These are phyloP conservation scores for Stygiomarasmius scandens DNA, from an alignment of 1,284 basidiomycete species.

Conservation along the genomic window DNA sequence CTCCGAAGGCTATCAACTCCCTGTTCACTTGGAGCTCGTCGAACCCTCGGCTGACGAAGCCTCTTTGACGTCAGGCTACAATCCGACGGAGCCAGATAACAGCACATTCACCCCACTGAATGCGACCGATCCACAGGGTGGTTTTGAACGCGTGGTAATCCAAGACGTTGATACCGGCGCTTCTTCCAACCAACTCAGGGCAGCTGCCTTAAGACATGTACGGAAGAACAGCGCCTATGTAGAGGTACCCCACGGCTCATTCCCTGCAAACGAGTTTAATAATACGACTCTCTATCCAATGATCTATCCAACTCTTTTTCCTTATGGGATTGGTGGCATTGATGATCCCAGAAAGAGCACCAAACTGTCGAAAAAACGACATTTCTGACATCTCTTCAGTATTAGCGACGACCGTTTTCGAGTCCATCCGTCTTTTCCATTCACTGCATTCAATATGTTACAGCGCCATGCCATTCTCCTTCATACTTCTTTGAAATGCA, in stretches of 20 bases:
- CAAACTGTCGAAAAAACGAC: neutral
- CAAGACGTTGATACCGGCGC: neutral
- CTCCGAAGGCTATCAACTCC: neutral
- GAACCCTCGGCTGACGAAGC: neutral
- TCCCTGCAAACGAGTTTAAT: neutral
- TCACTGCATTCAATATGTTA: constrained; percentile 8
- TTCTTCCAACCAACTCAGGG: neutral
- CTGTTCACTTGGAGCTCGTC: constrained; percentile 2
- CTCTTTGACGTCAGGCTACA: neutral
- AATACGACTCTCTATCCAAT: constrained; percentile 3
- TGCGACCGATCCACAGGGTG: neutral
- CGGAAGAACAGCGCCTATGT: neutral
- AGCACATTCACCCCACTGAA: no score
- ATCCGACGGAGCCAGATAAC: neutral
- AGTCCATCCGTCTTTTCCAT: constrained; percentile 2
- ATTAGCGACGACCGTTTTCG: neutral
- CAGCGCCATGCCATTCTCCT: neutral
- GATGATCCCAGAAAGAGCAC: neutral
- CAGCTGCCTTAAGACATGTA: neutral
- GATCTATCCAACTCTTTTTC: constrained; percentile 5
- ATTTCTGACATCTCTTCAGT: neutral
- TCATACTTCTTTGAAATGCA: neutral
- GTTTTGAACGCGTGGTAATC: neutral
- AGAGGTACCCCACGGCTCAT: neutral
- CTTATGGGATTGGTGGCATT: constrained; percentile 2